phyloP scores from a whole-genome alignment of 2,329 filamentous ascomycete species.

The Curvularia sp. region DNA sequence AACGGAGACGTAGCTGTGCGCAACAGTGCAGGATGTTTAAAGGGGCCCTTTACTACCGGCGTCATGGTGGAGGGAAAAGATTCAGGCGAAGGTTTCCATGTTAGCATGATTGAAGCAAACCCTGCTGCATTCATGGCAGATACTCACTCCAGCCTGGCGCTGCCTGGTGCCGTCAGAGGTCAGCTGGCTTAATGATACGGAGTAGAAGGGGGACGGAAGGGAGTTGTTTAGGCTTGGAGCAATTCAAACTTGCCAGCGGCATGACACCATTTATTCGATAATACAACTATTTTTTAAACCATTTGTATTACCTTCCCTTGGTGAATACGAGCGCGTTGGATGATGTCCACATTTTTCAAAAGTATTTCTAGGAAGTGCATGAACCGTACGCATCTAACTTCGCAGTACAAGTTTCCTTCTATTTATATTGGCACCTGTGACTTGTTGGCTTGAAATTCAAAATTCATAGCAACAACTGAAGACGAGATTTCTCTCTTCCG shows the following conservation, averaged over 20 bases:
- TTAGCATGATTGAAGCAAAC: constrained; percentile 60
- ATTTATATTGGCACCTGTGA: not conserved
- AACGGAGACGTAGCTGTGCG: constrained; percentile 19
- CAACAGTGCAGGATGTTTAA: constrained; percentile 37
- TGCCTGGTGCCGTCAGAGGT: constrained; percentile 62
- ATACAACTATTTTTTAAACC: not conserved
- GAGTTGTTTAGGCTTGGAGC: not conserved
- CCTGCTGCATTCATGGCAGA: constrained; percentile 62
- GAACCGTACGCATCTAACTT: too few species aligned
- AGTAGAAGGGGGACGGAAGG: not conserved
- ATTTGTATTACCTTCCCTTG: too few species aligned
- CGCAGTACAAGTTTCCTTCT: not conserved
- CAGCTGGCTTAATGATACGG: constrained; percentile 44
- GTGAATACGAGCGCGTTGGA: too few species aligned
- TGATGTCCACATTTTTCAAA: too few species aligned
- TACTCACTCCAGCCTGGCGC: constrained; percentile 59
- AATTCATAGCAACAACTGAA: not conserved
- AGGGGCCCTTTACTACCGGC: constrained; percentile 35
- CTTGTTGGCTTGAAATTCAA: not conserved
- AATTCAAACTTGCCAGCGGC: not conserved
- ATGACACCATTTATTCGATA: not conserved
- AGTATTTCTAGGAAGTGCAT: too few species aligned
- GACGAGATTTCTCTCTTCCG: not conserved
- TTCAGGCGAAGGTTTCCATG: constrained; percentile 58
- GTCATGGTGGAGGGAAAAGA: constrained; percentile 54